Evolutionary conservation across 257 asterid genomes (phyloP).

Genomic region (Solanum ossicruentum): DNA sequence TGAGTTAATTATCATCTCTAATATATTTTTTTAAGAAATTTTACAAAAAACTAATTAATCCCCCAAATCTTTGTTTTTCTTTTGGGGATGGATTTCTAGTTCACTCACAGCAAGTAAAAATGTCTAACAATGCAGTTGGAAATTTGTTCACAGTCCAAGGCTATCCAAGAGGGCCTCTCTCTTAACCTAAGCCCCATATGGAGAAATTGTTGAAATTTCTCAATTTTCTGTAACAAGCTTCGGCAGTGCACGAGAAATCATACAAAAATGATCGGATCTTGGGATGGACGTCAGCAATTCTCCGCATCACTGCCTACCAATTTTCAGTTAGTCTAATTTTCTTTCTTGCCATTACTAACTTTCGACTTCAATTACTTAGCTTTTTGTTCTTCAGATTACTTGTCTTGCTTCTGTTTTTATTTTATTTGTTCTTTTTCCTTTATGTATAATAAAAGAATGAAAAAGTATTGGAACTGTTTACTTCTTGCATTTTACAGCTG

Average conservation of each 20-base stretch:
- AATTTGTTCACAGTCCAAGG: background rate
- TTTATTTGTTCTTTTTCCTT: too few species aligned
- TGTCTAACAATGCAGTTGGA: background rate
- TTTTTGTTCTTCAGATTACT: background rate
- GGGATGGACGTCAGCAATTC: slow-evolving; percentile 10
- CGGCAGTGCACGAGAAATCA: background rate
- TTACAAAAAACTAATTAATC: too few species aligned
- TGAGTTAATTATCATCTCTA: too few species aligned
- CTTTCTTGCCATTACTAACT: background rate
- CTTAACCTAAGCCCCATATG: slow-evolving; percentile 72
- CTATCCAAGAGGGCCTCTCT: background rate
- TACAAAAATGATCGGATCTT: too few species aligned
- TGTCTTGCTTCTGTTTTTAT: background rate
- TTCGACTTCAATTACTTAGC: background rate
- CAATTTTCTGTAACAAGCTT: slow-evolving; percentile 57
- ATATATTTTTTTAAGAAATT: too few species aligned
- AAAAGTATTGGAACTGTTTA: too few species aligned
- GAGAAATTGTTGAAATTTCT: slow-evolving; percentile 45
- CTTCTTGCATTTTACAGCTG: too few species aligned
- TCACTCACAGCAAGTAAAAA: background rate
- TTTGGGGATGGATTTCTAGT: background rate
- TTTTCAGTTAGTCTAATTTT: slow-evolving; percentile 21
- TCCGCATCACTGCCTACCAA: slow-evolving; percentile 37
- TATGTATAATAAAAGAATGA: too few species aligned
- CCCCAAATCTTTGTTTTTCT: too few species aligned